Base-by-base conservation (phyloP, 805 yeast genomes). In the Kodamaea laetipori region DNA sequence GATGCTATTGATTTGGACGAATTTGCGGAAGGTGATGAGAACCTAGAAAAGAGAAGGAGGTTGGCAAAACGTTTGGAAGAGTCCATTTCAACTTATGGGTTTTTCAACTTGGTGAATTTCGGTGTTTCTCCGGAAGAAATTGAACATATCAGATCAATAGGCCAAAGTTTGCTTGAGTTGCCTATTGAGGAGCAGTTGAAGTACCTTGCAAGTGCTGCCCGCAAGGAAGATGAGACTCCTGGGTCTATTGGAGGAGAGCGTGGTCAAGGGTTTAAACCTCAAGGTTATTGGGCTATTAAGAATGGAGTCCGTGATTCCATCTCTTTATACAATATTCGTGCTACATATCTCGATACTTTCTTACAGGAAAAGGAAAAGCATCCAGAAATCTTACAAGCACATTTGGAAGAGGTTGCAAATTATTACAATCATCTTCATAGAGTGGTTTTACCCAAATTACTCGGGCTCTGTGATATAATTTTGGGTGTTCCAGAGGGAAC, bases 401-500 rank as follows among this genome's bases (percentile, higher is more conserved):
- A 45, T 30, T 18, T 45, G 12, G 19, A 17, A 9, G 46, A 45
- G 33, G 43, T 45, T 11, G 43, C 46, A 3, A 26, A 45, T 9
- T 45, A 39, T 16, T 45, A 37, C 27, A 42, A 38, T 17, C 40
- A 41, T 12, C 18, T 45, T 11, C 48, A 45, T 16, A 10, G 39
- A 2, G 27, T 13, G 2, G 38, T 45, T 6, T 30, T 45, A 18
- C 48, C 45, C 16, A 37, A 38, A 16, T 38, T 45, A 26, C 35
- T 45, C 13, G 19, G 17, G n/a, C 39, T 45, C 16, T 45, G 42
- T 35, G 48, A 86, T 52, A 69, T 86, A 53, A 86, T 86, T 54
- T 86, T 86, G 90, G 94, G 85, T 61, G 84, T 82, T 59, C 64
- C 45, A 13, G 49, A 45, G 19, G 47, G 45, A 7, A 45, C 44